phyloP scores from a whole-genome alignment of 1,284 basidiomycete species.

The Amylostereum chailletii region DNA sequence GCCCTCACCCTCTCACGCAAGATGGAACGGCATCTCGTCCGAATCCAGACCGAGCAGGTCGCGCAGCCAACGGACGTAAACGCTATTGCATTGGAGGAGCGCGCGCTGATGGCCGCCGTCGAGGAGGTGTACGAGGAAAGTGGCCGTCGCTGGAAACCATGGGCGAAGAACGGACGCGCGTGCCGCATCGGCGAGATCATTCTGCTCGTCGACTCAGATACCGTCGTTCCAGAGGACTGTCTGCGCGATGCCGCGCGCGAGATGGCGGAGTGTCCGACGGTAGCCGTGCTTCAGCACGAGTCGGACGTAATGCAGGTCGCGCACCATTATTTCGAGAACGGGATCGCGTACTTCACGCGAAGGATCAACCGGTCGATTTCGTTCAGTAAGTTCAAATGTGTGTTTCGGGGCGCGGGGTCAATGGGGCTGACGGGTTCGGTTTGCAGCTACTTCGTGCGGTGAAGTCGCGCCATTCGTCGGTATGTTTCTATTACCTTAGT shows the following conservation, averaged over 20 bases:
- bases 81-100: constrained; percentile 25
- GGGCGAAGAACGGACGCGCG: constrained; percentile 33
- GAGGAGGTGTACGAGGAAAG: constrained; percentile 33
- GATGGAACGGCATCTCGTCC: constrained; percentile 64
- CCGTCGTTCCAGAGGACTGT: constrained; percentile 51
- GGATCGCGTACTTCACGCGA: constrained; percentile 48
- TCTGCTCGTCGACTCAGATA: constrained; percentile 45
- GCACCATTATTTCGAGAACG: constrained; percentile 51
- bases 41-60: constrained; percentile 19
- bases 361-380: constrained; percentile 37
- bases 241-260: constrained; percentile 49
- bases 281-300: constrained; percentile 46
- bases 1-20: constrained; percentile 64
- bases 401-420: neutral
- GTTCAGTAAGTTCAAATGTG: constrained; percentile 21
- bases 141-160: constrained; percentile 27
- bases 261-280: constrained; percentile 40
- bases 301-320: constrained; percentile 47
- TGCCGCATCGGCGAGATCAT: constrained; percentile 35
- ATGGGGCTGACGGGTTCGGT: neutral
- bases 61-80: neutral
- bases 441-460: constrained; percentile 34
- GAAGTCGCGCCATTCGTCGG: constrained; percentile 52
- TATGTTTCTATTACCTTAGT: no score
- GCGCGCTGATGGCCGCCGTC: constrained; percentile 30